Evolutionary conservation across 441 rosid genomes (phyloP), one percentile per base, ranked within the genome.

Genomic region (Viola pubescens): DNA sequence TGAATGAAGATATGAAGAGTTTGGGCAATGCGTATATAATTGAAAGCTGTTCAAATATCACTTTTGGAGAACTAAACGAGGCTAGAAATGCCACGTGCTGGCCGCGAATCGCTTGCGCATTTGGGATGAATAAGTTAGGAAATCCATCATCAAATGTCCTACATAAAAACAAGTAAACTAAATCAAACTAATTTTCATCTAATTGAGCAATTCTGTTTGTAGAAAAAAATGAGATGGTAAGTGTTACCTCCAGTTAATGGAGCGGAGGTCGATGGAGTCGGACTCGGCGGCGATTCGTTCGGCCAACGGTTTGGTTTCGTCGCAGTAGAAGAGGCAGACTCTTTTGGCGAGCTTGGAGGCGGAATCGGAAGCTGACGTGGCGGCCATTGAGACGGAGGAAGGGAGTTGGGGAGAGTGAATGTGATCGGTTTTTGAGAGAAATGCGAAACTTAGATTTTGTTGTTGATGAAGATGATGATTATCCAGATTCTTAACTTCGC

Each of bases 91-190:
- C 97, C 0, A 92, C 98, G 41, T 86, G 84, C 43, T 86, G 89
- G 7, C 98, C 98, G 3, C 97, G 87, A 65, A 92, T 86, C 42
- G 87, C 98, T 14, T 84, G 89, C 44, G 98, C 98, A 78, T 87
- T 89, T 3, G 89, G 97, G 74, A 87, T 92, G 76, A 89, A 92
- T 70, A 92, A 73, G 72, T 92, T 79, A 7, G 98, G 95, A 58
- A 91, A 91, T 54, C 95, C 98, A 78, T 86, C 96, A 6, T 77
- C 95, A 69, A 91, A 91, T 51, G 74, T 86, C 85, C 98, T 88
- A 50, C 52, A 66, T 40, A 12, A 41, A 46, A 47, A n/a, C 57
- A 57, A 39, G 9, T 34, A 12, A 65, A n/a, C 3, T 49, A 49
- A 10, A 43, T 54, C 39, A 19, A 19, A 52, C 10, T 4, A 0